Base-by-base conservation (phyloP, 371 early-diverging fungal genomes). In the Sporodiniella umbellata region DNA sequence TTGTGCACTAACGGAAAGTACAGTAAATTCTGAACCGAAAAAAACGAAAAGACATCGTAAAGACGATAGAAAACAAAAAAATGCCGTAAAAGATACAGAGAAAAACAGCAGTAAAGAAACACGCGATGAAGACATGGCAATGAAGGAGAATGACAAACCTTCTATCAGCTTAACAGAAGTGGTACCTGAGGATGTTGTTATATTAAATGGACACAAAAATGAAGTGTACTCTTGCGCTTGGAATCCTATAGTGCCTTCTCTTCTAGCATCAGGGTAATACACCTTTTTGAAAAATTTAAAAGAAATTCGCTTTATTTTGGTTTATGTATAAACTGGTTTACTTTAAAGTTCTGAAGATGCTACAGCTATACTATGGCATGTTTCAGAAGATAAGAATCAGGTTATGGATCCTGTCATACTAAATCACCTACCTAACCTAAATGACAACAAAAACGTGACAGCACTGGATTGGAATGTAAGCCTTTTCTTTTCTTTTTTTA, bases 391-490 rank as follows among this genome's bases (percentile, higher is more conserved):
- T 35, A 46, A 66, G 15, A 53, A 60, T 1, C 50, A 65, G 15
- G 55, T 55, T 15, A 60, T 71, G 24, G 50, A 63, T n/a, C 79
- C 83, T 2, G 78, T 76, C 39, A 72, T 85, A 8, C 66, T 84
- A n/a, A 75, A 80, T 38, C 84, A 84, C 65, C 55, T 78, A 22
- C 76, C 83, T 25, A 74, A 72, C 26, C 51, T 71, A 23, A 73
- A 70, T 15, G 81, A 75, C 4, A 68, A 56, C 39, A 83, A 78
- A 43, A 80, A 83, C 43, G 89, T 94, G 4, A 92, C 92, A n/a
- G 76, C 94, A 1, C 61, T 98, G 58, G 92, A 87, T 42, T 98
- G 98, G 98, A 91, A 87, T 72, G 93, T 90, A 77, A 71, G 87
- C n/a, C n/a, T n/a, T n/a, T n/a, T n/a, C n/a, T n/a, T n/a, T n/a